Evolutionary conservation across 306 rosid genomes (phyloP).

Genomic region (apple (Malus domestica)): DNA sequence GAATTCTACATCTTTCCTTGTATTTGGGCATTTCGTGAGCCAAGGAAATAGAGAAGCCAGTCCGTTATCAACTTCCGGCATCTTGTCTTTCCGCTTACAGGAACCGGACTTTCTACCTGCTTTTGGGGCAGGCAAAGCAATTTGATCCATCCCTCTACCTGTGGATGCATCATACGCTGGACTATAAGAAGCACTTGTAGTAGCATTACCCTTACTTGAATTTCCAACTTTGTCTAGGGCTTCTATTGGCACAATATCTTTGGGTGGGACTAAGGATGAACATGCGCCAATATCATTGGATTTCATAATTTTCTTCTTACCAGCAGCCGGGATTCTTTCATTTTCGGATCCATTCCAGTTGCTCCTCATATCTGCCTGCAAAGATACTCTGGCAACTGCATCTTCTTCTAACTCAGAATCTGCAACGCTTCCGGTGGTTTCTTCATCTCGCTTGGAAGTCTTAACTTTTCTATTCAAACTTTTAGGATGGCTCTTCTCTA

Average conservation of each 20-base stretch:
- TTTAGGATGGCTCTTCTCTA: slow-evolving; percentile 26
- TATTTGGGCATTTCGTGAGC: slow-evolving; percentile 20
- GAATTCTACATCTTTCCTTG: slow-evolving; percentile 38
- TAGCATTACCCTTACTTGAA: slow-evolving; percentile 23
- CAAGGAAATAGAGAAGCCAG: slow-evolving; percentile 29
- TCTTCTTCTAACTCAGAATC: slow-evolving; percentile 34
- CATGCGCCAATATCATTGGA: slow-evolving; percentile 30
- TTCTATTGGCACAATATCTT: slow-evolving; percentile 30
- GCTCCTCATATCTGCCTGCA: slow-evolving; percentile 35
- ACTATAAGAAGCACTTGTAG: slow-evolving; percentile 25
- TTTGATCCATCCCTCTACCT: slow-evolving; percentile 32
- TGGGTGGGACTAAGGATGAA: slow-evolving; percentile 33
- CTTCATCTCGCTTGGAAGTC: slow-evolving; percentile 29
- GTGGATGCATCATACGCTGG: slow-evolving; percentile 25
- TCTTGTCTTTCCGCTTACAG: slow-evolving; percentile 55
- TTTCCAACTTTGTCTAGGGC: slow-evolving; percentile 21
- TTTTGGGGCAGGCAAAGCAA: slow-evolving; percentile 28
- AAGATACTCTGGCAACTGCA: slow-evolving; percentile 22
- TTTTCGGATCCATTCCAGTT: slow-evolving; percentile 28
- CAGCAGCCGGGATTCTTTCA: slow-evolving; percentile 35
- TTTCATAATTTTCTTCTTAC: slow-evolving; percentile 59
- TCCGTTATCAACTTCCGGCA: slow-evolving; percentile 34
- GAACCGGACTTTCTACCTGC: slow-evolving; percentile 42
- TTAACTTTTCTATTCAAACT: slow-evolving; percentile 26
- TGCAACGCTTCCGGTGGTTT: slow-evolving; percentile 19